Conservation (phyloP, 2,329 filamentous ascomycete genomes). For the Monosporascus sp. region DNA sequence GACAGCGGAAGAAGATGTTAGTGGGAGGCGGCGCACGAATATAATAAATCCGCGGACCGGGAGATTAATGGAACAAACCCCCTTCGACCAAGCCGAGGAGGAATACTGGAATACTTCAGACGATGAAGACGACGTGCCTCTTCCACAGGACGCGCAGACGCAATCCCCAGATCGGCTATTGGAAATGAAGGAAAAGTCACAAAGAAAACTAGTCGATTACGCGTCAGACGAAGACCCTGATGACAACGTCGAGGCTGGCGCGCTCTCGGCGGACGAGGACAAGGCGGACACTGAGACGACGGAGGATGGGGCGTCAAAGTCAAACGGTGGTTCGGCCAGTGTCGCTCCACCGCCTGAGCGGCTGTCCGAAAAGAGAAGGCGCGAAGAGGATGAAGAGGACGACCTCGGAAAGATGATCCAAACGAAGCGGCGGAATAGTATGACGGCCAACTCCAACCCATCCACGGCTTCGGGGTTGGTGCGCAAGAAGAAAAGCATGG, state of each 20-base stretch:
- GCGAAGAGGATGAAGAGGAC: slow-evolving; percentile 92
- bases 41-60: slow-evolving; percentile 47
- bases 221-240: slow-evolving; percentile 81
- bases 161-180: slow-evolving; percentile 18
- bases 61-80: slow-evolving; percentile 64
- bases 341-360: slow-evolving; percentile 66
- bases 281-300: slow-evolving; percentile 13
- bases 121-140: slow-evolving; percentile 66
- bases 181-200: slow-evolving; percentile 58
- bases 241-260: slow-evolving; percentile 54
- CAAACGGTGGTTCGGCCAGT: slow-evolving; percentile 29
- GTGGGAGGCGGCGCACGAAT: slow-evolving; percentile 33
- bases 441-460: slow-evolving; percentile 40
- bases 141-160: slow-evolving; percentile 20
- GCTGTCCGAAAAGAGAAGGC: slow-evolving; percentile 80
- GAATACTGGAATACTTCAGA: slow-evolving; percentile 92
- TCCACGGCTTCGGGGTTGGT: slow-evolving; percentile 34
- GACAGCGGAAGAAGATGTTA: slow-evolving; percentile 54
- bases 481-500: slow-evolving; percentile 43
- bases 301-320: slow-evolving; percentile 28
- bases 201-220: slow-evolving; percentile 80
- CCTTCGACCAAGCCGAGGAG: slow-evolving; percentile 76
- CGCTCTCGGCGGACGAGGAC: slow-evolving; percentile 26
- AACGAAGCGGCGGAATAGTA: slow-evolving; percentile 57
- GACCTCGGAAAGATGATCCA: slow-evolving; percentile 78